A percentile compares a stretch with the other conserved stretches of the same genome.
These are phyloP conservation scores for Skeletonema costatum DNA, from an alignment of 108 stramenopile species.

Conservation along the genomic window DNA sequence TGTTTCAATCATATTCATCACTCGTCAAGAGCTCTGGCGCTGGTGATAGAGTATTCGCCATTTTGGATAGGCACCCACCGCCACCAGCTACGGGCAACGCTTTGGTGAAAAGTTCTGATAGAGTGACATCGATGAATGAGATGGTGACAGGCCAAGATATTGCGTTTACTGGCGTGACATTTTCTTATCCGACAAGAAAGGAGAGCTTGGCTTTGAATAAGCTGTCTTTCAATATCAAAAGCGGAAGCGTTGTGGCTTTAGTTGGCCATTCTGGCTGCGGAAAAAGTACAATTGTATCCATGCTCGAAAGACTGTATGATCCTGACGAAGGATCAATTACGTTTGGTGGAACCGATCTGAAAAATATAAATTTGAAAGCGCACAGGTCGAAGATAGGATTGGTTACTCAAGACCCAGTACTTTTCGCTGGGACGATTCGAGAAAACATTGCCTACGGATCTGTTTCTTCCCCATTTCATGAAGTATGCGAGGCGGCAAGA, in stretches of 20 bases:
- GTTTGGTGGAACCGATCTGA: constrained; percentile 85
- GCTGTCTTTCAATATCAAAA: constrained; percentile 68
- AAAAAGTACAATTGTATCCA: constrained; percentile 86
- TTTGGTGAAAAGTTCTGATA: constrained; percentile 23
- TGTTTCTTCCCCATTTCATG: constrained; percentile 57
- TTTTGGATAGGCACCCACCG: constrained; percentile 76
- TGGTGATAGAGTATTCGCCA: constrained; percentile 91
- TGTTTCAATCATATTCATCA: constrained; percentile 90
- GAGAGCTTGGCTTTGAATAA: constrained; percentile 66
- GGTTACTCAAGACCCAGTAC: constrained; percentile 92
- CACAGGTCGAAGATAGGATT: constrained; percentile 85
- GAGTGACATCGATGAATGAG: constrained; percentile 1
- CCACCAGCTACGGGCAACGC: constrained; percentile 72
- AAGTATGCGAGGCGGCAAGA: constrained; percentile 84
- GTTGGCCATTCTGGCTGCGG: constrained; percentile 92
- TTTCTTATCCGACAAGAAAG: constrained; percentile 93
- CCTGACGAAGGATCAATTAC: constrained; percentile 74
- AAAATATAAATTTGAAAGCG: constrained; percentile 66
- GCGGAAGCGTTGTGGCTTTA: constrained; percentile 90
- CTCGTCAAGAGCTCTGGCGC: constrained; percentile 91
- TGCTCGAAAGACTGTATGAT: constrained; percentile 95
- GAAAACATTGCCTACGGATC: constrained; percentile 94
- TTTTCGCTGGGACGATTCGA: constrained; percentile 77
- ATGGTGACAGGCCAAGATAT: constrained; percentile 17
- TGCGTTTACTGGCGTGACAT: constrained; percentile 70